A percentile compares a stretch with the other conserved stretches of the same genome.
phyloP scores from a whole-genome alignment of 805 yeast species.

The Ogataea salicorniae region DNA sequence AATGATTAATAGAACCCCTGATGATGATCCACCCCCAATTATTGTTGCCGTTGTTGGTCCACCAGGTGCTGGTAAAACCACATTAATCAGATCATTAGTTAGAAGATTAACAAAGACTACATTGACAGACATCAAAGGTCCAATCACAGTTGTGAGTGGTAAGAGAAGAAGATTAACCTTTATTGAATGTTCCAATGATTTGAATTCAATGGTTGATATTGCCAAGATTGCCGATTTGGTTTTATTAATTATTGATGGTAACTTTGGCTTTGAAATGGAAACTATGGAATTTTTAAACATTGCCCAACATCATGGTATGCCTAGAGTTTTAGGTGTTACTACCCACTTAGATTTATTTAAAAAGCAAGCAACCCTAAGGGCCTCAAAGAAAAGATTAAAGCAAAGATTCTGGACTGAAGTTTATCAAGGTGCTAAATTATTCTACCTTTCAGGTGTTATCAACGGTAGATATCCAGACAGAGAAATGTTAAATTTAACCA shows the following conservation, averaged over 20 bases:
- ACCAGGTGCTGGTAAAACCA: conserved; percentile 96
- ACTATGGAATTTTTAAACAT: conserved; percentile 97
- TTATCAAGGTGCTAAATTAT: conserved; percentile 94
- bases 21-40: conserved; percentile 95
- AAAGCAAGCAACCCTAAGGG: conserved; percentile 80
- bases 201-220: conserved; percentile 93
- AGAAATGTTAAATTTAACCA: conserved; percentile 82
- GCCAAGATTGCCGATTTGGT: conserved; percentile 95
- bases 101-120: conserved; percentile 85
- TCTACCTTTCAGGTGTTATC: conserved; percentile 89
- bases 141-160: conserved; percentile 94
- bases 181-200: conserved; percentile 86
- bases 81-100: conserved; percentile 83
- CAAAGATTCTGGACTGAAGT: conserved; percentile 99
- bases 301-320: conserved; percentile 99
- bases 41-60: conserved; percentile 98
- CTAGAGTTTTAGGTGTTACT: conserved; percentile 89
- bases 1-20: conserved; percentile 96
- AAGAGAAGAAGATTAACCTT: conserved; percentile 89
- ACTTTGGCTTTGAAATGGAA: conserved; percentile 98
- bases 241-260: conserved; percentile 86
- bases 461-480: conserved; percentile 98
- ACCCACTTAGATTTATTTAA: conserved; percentile 94
- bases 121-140: conserved; percentile 84
- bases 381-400: conserved; percentile 86